Evolutionary conservation across 306 rosid genomes (phyloP), one percentile per base, ranked within the genome.

Genomic region (Hippophae rhamnoides): DNA sequence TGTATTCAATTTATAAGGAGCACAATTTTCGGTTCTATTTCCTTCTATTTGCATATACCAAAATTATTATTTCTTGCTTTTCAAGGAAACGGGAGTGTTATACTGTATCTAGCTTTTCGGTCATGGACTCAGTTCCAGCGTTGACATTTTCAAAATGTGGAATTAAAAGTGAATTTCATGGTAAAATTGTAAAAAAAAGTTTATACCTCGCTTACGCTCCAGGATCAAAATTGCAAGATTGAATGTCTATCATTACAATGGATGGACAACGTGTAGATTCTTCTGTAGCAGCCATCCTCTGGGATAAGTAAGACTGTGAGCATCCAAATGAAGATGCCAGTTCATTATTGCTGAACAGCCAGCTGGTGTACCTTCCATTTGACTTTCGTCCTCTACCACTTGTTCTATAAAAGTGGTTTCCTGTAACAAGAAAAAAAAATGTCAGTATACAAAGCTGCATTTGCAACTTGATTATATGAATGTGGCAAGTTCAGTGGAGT

Each of bases 241-340:
- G 62, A 47, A 56, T 51, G 67, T 61, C 59, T 65, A 70, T 81
- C 86, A 78, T 67, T 82, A 54, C 67, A 82, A 62, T 60, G 89
- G 93, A 55, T 81, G 68, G 66, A 79, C 76, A 40, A 68, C 78
- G 61, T 88, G 95, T 54, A 93, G 90, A 71, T 84, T 88, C 75
- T 77, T 82, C 74, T 64, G 78, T 66, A 93, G 86, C 69, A 80
- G 71, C 99, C 99, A 93, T 63, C 90, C 97, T 61, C 62, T 80
- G 7, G 97, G 97, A 79, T 88, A 93, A 75, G 40, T 68, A 57
- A 41, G 58, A 63, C 73, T 63, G 45, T 54, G 81, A 75, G 62
- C 69, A 68, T 69, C 80, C 84, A 93, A 80, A 81, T 89, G 99
- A 57, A 93, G 90, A 77, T 93, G 99, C 99, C 99, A 93, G 71